These are phyloP conservation scores for Debaryomyces prosopidis DNA, from an alignment of 805 yeast species.

Conservation along the genomic window DNA sequence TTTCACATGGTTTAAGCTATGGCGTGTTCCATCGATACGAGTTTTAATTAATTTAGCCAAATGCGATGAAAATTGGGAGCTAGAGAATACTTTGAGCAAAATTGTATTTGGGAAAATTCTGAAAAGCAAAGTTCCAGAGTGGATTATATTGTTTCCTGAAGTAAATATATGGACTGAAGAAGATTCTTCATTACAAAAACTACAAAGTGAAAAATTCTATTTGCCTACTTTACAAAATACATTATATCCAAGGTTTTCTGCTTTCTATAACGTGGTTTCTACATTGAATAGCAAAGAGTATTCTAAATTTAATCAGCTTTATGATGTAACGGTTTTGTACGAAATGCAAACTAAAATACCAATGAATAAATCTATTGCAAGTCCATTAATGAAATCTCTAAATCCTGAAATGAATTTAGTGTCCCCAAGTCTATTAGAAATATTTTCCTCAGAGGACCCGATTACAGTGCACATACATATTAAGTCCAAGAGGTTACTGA, in stretches of 20 bases:
- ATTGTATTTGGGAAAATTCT: conserved; percentile 36
- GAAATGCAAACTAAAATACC: conserved; percentile 2
- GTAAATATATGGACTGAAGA: conserved; percentile 66
- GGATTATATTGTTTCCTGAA: conserved; percentile 84
- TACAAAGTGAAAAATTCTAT: conserved; percentile 54
- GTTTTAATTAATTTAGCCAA: conserved; percentile 48
- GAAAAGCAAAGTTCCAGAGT: conserved; percentile 44
- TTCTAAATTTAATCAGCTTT: conserved; percentile 44
- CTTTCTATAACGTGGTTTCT: conserved; percentile 50
- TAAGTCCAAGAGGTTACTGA: conserved; percentile 43
- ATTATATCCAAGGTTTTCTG: conserved; percentile 76
- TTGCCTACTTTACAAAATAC: conserved; percentile 62
- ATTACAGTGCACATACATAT: conserved; percentile 48
- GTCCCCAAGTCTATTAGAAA: conserved; percentile 32
- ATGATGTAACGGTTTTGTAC: conserved; percentile 58
- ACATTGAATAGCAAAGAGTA: conserved; percentile 34
- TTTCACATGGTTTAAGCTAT: conserved; percentile 68
- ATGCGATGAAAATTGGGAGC: conserved; percentile 72
- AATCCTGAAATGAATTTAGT: too few relatives aligned
- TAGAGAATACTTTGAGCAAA: conserved; percentile 39
- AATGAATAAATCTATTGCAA: too few relatives aligned
- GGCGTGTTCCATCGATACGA: conserved; percentile 59
- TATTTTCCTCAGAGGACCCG: conserved; percentile 27
- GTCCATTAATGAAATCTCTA: too few relatives aligned
- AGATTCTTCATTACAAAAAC: conserved; percentile 49